Evolutionary conservation across 202 grass and related monocot genomes (phyloP), one percentile per base, ranked within the genome.

Genomic region (Schoenoplectus tabernaemontani): DNA sequence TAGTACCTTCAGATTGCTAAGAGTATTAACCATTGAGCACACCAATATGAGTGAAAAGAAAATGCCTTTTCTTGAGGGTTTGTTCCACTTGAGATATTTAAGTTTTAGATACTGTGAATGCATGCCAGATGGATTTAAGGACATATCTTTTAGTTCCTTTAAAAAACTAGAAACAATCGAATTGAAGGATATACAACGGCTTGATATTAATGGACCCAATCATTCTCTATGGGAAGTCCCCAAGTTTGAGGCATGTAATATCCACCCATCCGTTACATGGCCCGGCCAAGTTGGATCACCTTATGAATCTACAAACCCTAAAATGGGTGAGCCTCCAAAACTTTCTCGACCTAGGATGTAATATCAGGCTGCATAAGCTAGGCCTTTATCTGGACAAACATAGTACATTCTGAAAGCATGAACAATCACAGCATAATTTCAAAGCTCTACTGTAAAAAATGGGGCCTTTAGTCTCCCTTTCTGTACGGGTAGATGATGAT

Each of bases 231-330:
- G 48, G 48, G 48, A 51, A 51, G 9, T 73, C n/a, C 41, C 39
- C 39, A 23, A 73, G 42, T 46, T 39, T 74, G 22, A 74, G 69
- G n/a, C 69, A 74, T 74, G 69, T 74, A 30, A 42, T 74, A 47
- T 60, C 23, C 9, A 12, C 10, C 12, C 11, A 10, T 15, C 19
- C 69, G 51, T 74, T 47, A 42, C 12, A 15, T 51, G 48, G 48
- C 48, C 48, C 48, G 17, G 4, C 48, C 48, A 74, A 46, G 28
- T 74, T 26, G 39, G 69, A 48, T 23, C 39, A 74, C 20, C 23
- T 13, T 60, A 28, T 11, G 10, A 60, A 60, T 60, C 22, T 60
- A 60, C 58, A 60, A 15, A 51, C 48, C 48, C 17, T 51, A 51
- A 51, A 51, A 17, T 51, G 48, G 48, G 48, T 51, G 48, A 51